Base-by-base conservation (phyloP, 2,329 filamentous ascomycete genomes). In the Fusarium mexicanum region DNA sequence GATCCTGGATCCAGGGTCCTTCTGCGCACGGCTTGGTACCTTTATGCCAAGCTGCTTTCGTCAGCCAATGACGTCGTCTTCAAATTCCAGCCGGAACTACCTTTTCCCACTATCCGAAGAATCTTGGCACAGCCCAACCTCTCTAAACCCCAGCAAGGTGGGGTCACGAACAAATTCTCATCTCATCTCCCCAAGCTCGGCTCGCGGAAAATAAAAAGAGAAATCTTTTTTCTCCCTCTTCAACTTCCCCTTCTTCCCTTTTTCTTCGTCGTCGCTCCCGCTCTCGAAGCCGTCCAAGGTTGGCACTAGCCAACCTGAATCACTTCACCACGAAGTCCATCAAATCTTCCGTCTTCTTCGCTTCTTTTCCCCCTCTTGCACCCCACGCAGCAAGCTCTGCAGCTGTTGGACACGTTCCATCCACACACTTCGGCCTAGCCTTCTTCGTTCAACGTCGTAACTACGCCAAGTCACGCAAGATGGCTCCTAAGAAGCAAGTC, bases 401-500 rank as follows among this genome's bases (percentile, higher is more conserved):
- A 76, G 86, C 89, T 87, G 78, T 83, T 81, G 80, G 84, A 83
- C 81, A 82, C 81, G 79, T 85, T 86, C 85, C 85, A 80, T 81
- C 83, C n/a, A 64, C 82, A 40, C 84, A 88, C 85, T 85, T 86
- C 82, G 85, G 86, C 83, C 86, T 85, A 83, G 84, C 84, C 66
- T 71, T 84, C 80, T 76, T 87, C 79, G 84, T 86, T 83, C 84
- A 86, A 76, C 85, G 83, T 81, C 86, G 89, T 80, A 84, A 81
- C 77, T 91, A 91, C 87, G 87, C 87, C 80, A 90, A 88, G 81
- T 91, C 89, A 84, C 87, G 85, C 84, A 88, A 84, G 83, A 99
- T 99, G 96, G 89, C 94, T 86, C 96, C 96, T 84, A 99, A 99
- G 90, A 98, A 98, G 87, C 87, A 86, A 61, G 92, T 91, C 80